Conservation (phyloP, 2,329 filamentous ascomycete genomes). For the Neofusicoccum parvum region DNA sequence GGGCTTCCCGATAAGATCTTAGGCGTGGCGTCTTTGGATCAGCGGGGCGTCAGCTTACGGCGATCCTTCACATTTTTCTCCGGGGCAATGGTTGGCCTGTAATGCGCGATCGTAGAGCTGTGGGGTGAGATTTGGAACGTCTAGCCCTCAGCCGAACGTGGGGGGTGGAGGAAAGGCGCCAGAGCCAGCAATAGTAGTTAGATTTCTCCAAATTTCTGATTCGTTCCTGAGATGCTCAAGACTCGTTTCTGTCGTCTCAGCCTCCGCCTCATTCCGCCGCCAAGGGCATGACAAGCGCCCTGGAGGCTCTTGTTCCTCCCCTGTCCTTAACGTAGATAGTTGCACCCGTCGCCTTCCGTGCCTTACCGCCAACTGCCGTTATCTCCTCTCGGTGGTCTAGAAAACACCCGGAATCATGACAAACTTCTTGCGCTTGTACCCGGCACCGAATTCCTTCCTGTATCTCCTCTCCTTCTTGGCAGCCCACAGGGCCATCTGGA, state of each 20-base stretch:
- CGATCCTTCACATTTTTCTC: background rate
- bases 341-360: too few species aligned
- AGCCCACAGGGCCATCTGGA: slow-evolving; percentile 86
- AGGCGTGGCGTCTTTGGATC: too few species aligned
- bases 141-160: background rate
- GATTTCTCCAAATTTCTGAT: background rate
- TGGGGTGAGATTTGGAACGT: background rate
- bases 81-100: background rate
- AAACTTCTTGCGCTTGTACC: slow-evolving; percentile 93
- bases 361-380: too few species aligned
- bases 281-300: too few species aligned
- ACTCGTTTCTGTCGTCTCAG: background rate
- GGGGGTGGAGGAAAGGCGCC: background rate
- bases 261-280: background rate
- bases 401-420: slow-evolving; percentile 78
- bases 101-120: background rate
- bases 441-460: slow-evolving; percentile 85
- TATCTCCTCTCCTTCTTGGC: slow-evolving; percentile 90
- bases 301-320: too few species aligned
- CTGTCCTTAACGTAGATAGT: background rate
- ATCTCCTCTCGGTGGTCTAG: slow-evolving; percentile 38
- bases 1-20: too few species aligned
- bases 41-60: slow-evolving; percentile 4
- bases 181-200: too few species aligned
- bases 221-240: background rate